Evolutionary conservation across 805 yeast genomes (phyloP).

Genomic region (Wickerhamomyces chaumierensis): DNA sequence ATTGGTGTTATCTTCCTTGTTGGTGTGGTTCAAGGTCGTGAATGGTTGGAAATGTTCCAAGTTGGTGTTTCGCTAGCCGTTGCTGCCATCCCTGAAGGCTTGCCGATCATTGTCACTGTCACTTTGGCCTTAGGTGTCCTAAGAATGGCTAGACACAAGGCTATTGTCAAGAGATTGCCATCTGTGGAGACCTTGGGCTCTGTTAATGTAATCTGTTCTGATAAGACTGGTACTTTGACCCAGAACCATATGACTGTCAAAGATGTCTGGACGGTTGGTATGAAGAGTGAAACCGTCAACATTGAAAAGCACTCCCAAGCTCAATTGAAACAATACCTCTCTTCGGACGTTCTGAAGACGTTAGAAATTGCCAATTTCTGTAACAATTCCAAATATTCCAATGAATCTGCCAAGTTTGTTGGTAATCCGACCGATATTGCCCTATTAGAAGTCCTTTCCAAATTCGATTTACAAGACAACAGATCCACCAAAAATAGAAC

Average conservation of each 20-base stretch:
- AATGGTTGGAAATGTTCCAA: conserved; percentile 97
- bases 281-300: conserved; percentile 25
- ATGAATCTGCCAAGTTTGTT: conserved; percentile 55
- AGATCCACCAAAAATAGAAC: conserved; percentile 50
- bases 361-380: conserved; percentile 63
- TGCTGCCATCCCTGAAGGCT: conserved; percentile 98
- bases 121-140: conserved; percentile 93
- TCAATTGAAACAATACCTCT: conserved; percentile 30
- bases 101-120: conserved; percentile 96
- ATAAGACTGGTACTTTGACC: conserved; percentile 85
- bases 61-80: conserved; percentile 95
- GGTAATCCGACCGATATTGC: conserved; percentile 98
- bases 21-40: conserved; percentile 85
- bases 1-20: conserved; percentile 87
- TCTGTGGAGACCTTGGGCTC: conserved; percentile 93
- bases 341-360: conserved; percentile 42
- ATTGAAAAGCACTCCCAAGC: conserved; percentile 35
- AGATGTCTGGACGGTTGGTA: conserved; percentile 69
- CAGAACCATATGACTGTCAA: conserved; percentile 87
- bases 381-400: conserved; percentile 62
- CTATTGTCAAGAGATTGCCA: conserved; percentile 89
- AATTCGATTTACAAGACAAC: conserved; percentile 61
- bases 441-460: conserved; percentile 58
- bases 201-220: conserved; percentile 87
- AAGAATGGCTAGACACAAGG: conserved; percentile 90